These are phyloP conservation scores for Pulveroboletus sp. DNA, from an alignment of 768 basidiomycete genomes.

Conservation along the genomic window DNA sequence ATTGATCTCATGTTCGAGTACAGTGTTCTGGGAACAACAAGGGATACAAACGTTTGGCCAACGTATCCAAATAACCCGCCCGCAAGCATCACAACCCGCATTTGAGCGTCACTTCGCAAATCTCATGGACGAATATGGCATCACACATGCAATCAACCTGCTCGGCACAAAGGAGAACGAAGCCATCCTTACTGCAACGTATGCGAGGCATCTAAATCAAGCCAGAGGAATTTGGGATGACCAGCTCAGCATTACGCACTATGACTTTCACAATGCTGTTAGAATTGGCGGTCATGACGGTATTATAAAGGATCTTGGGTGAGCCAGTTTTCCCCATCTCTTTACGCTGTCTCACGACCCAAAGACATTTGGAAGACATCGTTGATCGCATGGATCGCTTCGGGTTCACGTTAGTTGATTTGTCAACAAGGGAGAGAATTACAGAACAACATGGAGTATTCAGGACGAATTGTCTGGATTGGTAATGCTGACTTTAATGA, in stretches of 20 bases:
- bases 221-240: slow-evolving; percentile 61
- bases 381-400: slow-evolving; percentile 67
- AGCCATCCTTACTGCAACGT: slow-evolving; percentile 74
- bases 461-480: slow-evolving; percentile 93
- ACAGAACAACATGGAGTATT: slow-evolving; percentile 92
- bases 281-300: slow-evolving; percentile 82
- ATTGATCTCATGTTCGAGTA: slow-evolving; percentile 10
- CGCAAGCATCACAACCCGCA: slow-evolving; percentile 93
- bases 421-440: slow-evolving; percentile 61
- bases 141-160: slow-evolving; percentile 85
- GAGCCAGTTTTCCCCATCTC: slow-evolving; percentile 7
- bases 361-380: slow-evolving; percentile 60
- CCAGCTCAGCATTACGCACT: slow-evolving; percentile 76
- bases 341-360: slow-evolving; percentile 7
- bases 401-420: slow-evolving; percentile 82
- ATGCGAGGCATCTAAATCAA: slow-evolving; percentile 72
- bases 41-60: slow-evolving; percentile 93
- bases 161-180: slow-evolving; percentile 93
- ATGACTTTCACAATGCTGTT: slow-evolving; percentile 90
- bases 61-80: slow-evolving; percentile 90
- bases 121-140: slow-evolving; percentile 80
- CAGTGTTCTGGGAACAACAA: slow-evolving; percentile 99
- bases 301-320: slow-evolving; percentile 72
- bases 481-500: slow-evolving; percentile 43
- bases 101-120: slow-evolving; percentile 93